These are phyloP conservation scores for Acorus gramineus DNA, from an alignment of 106 monocot species.

Conservation along the genomic window DNA sequence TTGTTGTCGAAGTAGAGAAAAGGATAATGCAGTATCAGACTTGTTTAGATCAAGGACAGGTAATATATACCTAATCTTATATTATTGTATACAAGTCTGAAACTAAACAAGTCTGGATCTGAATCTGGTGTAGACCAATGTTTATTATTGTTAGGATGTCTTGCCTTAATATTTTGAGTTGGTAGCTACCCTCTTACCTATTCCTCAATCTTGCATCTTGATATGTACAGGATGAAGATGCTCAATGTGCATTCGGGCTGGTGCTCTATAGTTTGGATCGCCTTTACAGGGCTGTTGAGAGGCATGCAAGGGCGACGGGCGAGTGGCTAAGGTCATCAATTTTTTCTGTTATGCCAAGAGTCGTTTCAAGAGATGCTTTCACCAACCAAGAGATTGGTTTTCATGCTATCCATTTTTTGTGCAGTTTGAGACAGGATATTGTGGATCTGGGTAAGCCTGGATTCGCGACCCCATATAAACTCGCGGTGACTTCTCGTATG, in stretches of 20 bases:
- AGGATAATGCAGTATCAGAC: slow-evolving; percentile 55
- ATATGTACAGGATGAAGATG: slow-evolving; percentile 65
- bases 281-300: slow-evolving; percentile 76
- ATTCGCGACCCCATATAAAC: slow-evolving; percentile 34
- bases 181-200: no score
- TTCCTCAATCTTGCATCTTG: background rate
- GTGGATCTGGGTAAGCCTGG: slow-evolving; percentile 53
- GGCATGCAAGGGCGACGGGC: slow-evolving; percentile 82
- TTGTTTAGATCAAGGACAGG: slow-evolving; percentile 59
- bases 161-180: no score
- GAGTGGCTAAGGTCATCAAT: slow-evolving; percentile 73
- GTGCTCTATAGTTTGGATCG: slow-evolving; percentile 74
- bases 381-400: background rate
- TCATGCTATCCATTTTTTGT: slow-evolving; percentile 7
- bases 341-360: background rate
- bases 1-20: slow-evolving; percentile 81
- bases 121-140: no score
- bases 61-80: slow-evolving; percentile 12
- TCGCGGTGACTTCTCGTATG: slow-evolving; percentile 52
- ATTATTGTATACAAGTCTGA: background rate
- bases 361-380: background rate
- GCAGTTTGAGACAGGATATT: slow-evolving; percentile 72
- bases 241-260: slow-evolving; percentile 55
- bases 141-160: no score
- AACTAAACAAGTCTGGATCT: no score